Conservation (phyloP, 345 rosid genomes). For the Citrus medica region DNA sequence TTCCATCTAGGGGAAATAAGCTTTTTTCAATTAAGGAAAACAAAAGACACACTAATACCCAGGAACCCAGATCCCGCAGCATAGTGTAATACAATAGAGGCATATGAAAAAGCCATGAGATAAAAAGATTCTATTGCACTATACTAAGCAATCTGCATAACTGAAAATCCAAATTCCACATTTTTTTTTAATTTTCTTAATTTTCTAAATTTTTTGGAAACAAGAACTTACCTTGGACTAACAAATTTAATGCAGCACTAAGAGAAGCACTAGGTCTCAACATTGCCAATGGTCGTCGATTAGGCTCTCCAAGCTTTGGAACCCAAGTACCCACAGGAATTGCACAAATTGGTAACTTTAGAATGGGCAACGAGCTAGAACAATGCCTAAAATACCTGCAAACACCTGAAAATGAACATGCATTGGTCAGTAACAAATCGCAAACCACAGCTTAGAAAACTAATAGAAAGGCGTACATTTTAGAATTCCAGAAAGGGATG, state of each 20-base stretch:
- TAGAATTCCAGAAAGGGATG: constrained; percentile 45
- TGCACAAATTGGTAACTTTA: constrained; percentile 44
- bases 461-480: constrained; percentile 37
- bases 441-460: not conserved
- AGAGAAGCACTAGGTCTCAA: constrained; percentile 63
- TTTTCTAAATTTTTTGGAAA: not conserved
- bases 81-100: not conserved
- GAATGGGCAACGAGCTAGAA: constrained; percentile 42
- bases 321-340: constrained; percentile 58
- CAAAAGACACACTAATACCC: not conserved
- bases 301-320: constrained; percentile 50
- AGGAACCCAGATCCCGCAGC: not conserved
- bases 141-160: not conserved
- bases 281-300: constrained; percentile 47
- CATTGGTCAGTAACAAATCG: constrained; percentile 22
- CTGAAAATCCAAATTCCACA: not conserved
- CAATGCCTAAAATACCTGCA: constrained; percentile 54
- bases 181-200: not conserved
- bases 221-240: constrained; percentile 53
- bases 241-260: constrained; percentile 54
- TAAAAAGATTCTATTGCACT: not conserved
- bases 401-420: constrained; percentile 38
- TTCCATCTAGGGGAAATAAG: not conserved
- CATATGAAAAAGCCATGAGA: not conserved
- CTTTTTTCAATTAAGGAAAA: not conserved